Evolutionary conservation across 192 early-diverging fungal species (phyloP).

Genomic region (Linnemannia zychae): DNA sequence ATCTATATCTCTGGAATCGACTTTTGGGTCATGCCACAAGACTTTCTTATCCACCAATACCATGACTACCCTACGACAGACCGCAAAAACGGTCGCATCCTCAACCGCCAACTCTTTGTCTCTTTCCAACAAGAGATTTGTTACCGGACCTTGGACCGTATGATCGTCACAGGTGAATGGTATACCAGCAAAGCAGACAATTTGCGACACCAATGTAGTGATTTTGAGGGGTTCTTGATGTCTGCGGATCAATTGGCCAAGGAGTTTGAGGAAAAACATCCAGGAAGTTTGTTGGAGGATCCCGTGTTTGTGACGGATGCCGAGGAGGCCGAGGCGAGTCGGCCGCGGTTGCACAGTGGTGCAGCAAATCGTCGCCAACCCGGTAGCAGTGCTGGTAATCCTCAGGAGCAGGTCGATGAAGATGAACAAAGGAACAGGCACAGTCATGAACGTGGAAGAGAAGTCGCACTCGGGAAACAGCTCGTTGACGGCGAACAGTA

Average conservation of each 20-base stretch:
- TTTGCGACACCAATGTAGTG: slow-evolving; percentile 58
- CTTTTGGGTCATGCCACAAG: slow-evolving; percentile 71
- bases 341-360: neutral
- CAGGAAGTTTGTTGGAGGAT: slow-evolving; percentile 29
- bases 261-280: slow-evolving; percentile 41
- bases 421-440: neutral
- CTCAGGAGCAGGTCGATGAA: neutral
- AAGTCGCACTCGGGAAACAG: slow-evolving; percentile 3
- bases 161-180: slow-evolving; percentile 66
- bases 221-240: slow-evolving; percentile 38
- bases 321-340: neutral
- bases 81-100: slow-evolving; percentile 64
- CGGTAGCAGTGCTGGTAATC: neutral
- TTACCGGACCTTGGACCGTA: slow-evolving; percentile 56
- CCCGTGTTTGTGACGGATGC: slow-evolving; percentile 33
- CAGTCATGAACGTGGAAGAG: neutral
- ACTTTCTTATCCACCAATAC: slow-evolving; percentile 73
- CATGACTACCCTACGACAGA: slow-evolving; percentile 68
- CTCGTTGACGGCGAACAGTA: slow-evolving; percentile 27
- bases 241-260: slow-evolving; percentile 43
- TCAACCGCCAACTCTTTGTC: slow-evolving; percentile 71
- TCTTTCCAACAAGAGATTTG: slow-evolving; percentile 69
- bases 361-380: neutral
- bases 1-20: slow-evolving; percentile 71
- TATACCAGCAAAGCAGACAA: slow-evolving; percentile 60